Percentiles rank a stretch among this genome's conserved stretches.
These are phyloP conservation scores for Zymoseptoria brevis DNA, from an alignment of 2,329 filamentous ascomycete species.

Conservation along the genomic window DNA sequence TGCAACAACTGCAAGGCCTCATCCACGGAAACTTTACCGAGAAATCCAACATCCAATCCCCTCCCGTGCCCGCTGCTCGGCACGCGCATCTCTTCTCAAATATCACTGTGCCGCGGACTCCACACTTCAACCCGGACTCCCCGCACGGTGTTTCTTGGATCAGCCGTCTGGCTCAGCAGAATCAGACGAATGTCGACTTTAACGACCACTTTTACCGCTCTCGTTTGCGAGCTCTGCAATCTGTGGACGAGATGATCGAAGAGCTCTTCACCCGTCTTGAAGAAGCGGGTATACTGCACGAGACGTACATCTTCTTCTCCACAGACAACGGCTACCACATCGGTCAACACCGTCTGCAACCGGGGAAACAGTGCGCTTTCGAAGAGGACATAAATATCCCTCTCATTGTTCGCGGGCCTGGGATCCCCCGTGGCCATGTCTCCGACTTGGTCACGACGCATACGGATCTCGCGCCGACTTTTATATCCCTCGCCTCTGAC, in stretches of 20 bases:
- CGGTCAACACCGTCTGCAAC: slow-evolving; percentile 33
- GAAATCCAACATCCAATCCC: slow-evolving; percentile 27
- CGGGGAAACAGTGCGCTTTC: slow-evolving; percentile 33
- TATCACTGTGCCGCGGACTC: slow-evolving; percentile 52
- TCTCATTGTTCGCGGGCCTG: slow-evolving; percentile 33
- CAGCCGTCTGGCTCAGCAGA: slow-evolving; percentile 36
- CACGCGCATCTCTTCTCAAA: slow-evolving; percentile 56
- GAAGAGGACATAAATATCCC: slow-evolving; percentile 37
- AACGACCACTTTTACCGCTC: slow-evolving; percentile 47
- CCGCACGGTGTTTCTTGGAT: slow-evolving; percentile 43
- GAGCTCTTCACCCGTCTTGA: slow-evolving; percentile 37
- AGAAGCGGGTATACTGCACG: slow-evolving; percentile 37
- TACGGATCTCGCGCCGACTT: slow-evolving; percentile 34
- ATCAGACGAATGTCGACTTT: slow-evolving; percentile 41
- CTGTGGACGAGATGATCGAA: slow-evolving; percentile 50
- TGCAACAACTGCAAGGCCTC: slow-evolving; percentile 26
- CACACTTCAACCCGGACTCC: slow-evolving; percentile 56
- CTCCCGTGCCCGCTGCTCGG: slow-evolving; percentile 51
- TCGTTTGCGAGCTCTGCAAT: slow-evolving; percentile 44
- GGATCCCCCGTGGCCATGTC: slow-evolving; percentile 22
- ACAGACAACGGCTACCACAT: slow-evolving; percentile 37
- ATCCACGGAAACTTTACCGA: slow-evolving; percentile 28
- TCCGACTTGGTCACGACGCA: slow-evolving; percentile 32
- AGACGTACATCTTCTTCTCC: slow-evolving; percentile 38
- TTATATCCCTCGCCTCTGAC: slow-evolving; percentile 30